phyloP scores from a whole-genome alignment of 2,329 filamentous ascomycete genomes.

The Phaeosphaeria sp. region DNA sequence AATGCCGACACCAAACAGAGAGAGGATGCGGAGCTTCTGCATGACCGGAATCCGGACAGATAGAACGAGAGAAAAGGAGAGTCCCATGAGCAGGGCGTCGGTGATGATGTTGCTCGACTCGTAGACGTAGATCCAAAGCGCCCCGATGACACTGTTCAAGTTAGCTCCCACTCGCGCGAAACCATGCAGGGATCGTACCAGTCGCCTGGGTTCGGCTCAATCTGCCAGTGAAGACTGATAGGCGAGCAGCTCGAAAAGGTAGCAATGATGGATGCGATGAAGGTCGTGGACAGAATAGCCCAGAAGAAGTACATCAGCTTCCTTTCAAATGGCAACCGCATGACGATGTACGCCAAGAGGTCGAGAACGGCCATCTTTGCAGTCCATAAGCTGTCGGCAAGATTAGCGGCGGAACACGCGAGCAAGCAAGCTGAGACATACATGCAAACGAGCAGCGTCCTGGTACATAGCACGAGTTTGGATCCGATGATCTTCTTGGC shows the following conservation, averaged over 20 bases:
- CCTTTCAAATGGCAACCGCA: conserved; percentile 23
- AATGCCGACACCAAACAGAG: conserved; percentile 24
- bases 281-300: conserved; percentile 12
- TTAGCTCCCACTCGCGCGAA: conserved; percentile 5
- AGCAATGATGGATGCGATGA: conserved; percentile 20
- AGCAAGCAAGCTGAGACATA: conserved; percentile 1
- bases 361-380: conserved; percentile 27
- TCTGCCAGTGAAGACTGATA: conserved; percentile 20
- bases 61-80: conserved; percentile 18
- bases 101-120: conserved; percentile 26
- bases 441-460: conserved; percentile 21
- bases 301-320: conserved; percentile 14
- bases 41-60: conserved; percentile 13
- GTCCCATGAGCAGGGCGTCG: conserved; percentile 22
- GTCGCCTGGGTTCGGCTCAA: conserved; percentile 21
- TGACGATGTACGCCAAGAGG: conserved; percentile 18
- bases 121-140: conserved; percentile 27
- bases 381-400: conserved; percentile 17
- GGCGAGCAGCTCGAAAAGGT: conserved; percentile 18
- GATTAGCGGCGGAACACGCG: background rate
- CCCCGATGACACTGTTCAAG: conserved; percentile 18
- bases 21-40: conserved; percentile 22
- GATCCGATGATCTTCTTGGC: conserved; percentile 13
- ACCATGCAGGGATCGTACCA: conserved; percentile 11
- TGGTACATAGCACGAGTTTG: conserved; percentile 22